Percentiles rank a stretch among this genome's conserved stretches.
Conservation (phyloP, 2,329 filamentous ascomycete genomes). For the Colletotrichum viniferum region DNA sequence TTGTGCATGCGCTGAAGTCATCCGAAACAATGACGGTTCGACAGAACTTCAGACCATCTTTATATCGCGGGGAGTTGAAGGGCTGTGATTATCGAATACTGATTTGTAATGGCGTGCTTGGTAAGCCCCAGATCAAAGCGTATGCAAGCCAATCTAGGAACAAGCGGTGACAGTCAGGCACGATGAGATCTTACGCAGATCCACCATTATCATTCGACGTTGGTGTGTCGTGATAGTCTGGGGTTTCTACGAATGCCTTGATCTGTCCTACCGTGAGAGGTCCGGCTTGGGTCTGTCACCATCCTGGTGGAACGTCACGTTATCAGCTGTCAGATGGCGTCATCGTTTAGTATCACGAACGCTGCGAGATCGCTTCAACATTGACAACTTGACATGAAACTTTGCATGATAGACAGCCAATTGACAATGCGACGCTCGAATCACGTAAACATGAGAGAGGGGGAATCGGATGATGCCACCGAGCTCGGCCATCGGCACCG, state of each 20-base stretch:
- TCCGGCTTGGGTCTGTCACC: neutral
- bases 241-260: neutral
- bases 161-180: neutral
- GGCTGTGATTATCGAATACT: neutral
- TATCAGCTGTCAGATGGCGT: constrained; percentile 8
- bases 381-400: neutral
- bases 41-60: neutral
- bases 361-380: neutral
- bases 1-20: neutral
- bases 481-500: neutral
- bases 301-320: constrained; percentile 6
- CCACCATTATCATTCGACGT: neutral
- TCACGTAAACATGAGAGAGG: neutral
- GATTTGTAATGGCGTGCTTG: constrained; percentile 20
- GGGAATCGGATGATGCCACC: neutral
- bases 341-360: neutral
- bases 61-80: neutral
- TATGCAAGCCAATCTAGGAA: neutral
- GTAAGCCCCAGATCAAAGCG: neutral
- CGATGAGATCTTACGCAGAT: neutral
- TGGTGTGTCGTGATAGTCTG: neutral
- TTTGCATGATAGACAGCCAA: neutral
- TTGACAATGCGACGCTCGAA: neutral
- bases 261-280: neutral
- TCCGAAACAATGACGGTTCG: neutral